Percentiles rank a stretch among this genome's conserved stretches.
Evolutionary conservation across 176 grass and related monocot species (phyloP).

Genomic region (Stipa capillata): DNA sequence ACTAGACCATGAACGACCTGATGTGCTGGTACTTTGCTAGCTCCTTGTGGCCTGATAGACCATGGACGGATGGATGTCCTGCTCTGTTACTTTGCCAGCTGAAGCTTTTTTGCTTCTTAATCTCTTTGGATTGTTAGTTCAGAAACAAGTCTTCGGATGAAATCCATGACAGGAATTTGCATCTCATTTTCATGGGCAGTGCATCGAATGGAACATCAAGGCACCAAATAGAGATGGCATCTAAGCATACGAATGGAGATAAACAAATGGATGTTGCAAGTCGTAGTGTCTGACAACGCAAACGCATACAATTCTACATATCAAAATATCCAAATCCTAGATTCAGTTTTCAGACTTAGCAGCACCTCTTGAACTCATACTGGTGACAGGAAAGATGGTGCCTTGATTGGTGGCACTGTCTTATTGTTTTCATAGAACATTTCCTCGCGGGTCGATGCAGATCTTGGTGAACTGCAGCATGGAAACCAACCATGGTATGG

Average conservation of each 20-base stretch:
- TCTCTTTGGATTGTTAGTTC: too few relatives aligned
- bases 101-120: too few relatives aligned
- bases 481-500: background rate
- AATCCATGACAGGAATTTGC: background rate
- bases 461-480: constrained; percentile 12
- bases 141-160: too few relatives aligned
- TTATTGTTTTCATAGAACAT: constrained; percentile 13
- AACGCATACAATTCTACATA: constrained; percentile 9
- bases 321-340: background rate
- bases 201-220: background rate
- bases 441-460: background rate
- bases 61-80: too few relatives aligned
- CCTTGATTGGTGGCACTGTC: background rate
- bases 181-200: background rate
- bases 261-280: background rate
- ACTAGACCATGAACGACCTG: too few relatives aligned
- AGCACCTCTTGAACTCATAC: constrained; percentile 11
- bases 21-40: too few relatives aligned
- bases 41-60: too few relatives aligned
- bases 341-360: background rate
- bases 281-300: background rate
- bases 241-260: background rate
- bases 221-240: background rate
- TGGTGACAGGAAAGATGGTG: constrained; percentile 5
- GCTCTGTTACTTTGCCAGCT: too few relatives aligned